phyloP scores from a whole-genome alignment of 2,329 filamentous ascomycete species.

The Dichotomopilus funicola region DNA sequence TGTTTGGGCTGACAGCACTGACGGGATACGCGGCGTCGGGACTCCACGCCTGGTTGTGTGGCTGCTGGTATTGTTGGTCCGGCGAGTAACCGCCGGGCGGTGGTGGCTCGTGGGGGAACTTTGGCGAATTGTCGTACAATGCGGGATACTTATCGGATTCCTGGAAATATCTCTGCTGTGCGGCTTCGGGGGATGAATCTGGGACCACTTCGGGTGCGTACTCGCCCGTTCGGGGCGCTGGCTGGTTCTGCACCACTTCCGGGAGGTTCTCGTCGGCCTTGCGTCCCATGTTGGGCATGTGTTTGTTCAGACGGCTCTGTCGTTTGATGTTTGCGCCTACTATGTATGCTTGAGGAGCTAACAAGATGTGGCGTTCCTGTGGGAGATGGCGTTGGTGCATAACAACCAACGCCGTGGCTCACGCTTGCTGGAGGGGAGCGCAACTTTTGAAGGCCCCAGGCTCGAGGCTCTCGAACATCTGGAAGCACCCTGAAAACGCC shows the following conservation, averaged over 20 bases:
- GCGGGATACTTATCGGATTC: conserved; percentile 21
- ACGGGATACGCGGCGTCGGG: not conserved
- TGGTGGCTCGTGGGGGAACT: conserved; percentile 10
- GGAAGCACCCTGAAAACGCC: not conserved
- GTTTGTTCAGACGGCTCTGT: not conserved
- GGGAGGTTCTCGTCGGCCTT: conserved; percentile 22
- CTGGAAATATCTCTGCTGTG: conserved; percentile 11
- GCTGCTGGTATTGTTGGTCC: conserved; percentile 5
- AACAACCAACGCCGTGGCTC: not conserved
- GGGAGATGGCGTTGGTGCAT: conserved; percentile 1
- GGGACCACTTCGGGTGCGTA: conserved; percentile 12
- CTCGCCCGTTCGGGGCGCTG: not conserved
- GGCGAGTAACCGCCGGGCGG: not conserved
- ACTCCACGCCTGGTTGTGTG: not conserved
- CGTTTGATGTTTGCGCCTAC: not conserved
- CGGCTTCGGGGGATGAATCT: conserved; percentile 17
- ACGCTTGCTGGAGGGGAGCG: not conserved
- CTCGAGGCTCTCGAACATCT: conserved; percentile 1
- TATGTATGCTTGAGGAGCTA: not conserved
- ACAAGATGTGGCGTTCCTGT: conserved; percentile 10
- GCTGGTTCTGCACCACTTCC: conserved; percentile 20
- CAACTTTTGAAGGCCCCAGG: conserved; percentile 3
- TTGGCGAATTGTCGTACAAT: conserved; percentile 20
- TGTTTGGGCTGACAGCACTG: conserved; percentile 13
- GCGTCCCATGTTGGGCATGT: conserved; percentile 11